These are phyloP conservation scores for Clathrus columnatus DNA, from an alignment of 768 basidiomycete species.

Conservation along the genomic window DNA sequence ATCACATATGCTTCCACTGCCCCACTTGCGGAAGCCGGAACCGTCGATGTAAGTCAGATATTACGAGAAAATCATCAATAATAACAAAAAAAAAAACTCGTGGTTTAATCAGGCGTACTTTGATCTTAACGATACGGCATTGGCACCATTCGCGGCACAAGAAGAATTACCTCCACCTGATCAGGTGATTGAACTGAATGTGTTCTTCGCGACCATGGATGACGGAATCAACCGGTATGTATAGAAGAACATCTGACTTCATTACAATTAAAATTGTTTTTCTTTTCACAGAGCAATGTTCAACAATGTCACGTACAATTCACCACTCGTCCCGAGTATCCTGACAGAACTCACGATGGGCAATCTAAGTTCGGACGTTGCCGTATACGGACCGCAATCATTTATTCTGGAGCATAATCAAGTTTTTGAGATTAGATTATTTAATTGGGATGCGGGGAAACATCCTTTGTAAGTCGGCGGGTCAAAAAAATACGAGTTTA, in stretches of 20 bases:
- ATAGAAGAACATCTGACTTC: not conserved
- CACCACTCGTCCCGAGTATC: constrained; percentile 64
- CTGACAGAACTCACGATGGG: constrained; percentile 75
- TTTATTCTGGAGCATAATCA: constrained; percentile 69
- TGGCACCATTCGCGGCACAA: constrained; percentile 53
- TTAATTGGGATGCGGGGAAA: constrained; percentile 41
- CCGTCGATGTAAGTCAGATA: constrained; percentile 27
- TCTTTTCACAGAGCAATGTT: constrained; percentile 42
- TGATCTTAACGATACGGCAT: constrained; percentile 54
- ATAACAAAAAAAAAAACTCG: constrained; percentile 2
- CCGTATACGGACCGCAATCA: constrained; percentile 73
- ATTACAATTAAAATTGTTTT: not conserved
- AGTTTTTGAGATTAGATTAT: constrained; percentile 35
- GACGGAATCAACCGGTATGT: constrained; percentile 68
- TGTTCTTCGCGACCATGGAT: constrained; percentile 74
- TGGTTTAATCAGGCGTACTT: constrained; percentile 33
- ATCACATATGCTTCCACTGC: constrained; percentile 62
- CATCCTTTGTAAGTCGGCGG: constrained; percentile 67
- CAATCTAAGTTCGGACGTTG: constrained; percentile 49
- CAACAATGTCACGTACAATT: constrained; percentile 60
- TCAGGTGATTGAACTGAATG: constrained; percentile 58
- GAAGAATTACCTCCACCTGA: constrained; percentile 41
- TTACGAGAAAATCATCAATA: not conserved
- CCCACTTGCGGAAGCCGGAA: constrained; percentile 42
- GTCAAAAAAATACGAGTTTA: constrained; percentile 5